Base-by-base conservation (phyloP, 495 filamentous ascomycete species). In the Lophiostoma macrostomum region DNA sequence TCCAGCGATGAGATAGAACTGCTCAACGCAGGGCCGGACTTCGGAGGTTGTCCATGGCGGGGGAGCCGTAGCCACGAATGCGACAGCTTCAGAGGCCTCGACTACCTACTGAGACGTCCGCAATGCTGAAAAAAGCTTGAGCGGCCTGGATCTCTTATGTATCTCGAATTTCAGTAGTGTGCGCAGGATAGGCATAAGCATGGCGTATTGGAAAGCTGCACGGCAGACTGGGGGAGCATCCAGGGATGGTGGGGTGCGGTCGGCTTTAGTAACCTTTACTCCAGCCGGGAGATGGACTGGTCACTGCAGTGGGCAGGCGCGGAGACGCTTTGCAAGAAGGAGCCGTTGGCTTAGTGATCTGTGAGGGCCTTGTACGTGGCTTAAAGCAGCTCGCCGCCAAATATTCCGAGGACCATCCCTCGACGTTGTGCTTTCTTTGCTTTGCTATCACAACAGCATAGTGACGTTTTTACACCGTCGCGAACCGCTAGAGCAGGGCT, bases 261-360 rank as follows among this genome's bases (percentile, higher is more conserved):
- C 57, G 51, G 51, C 57, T 35, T 55, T 52, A 54, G 44, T 39
- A 50, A 43, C 24, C 40, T 50, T 52, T 37, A 29, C 46, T 45
- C 34, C 45, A 50, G 55, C 27, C 57, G 57, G 56, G 45, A n/a
- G n/a, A n/a, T n/a, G n/a, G n/a, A n/a, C n/a, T n/a, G 52, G 20
- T 48, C 39, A 25, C 29, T 18, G 20, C 14, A 6, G 28, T 43
- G 16, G 44, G 27, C 50, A 35, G 56, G 35, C 19, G 50, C 58
- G 58, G 58, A 56, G 58, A 61, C 56, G 58, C 58, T 61, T 61
- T 61, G 51, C 29, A 61, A 61, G 58, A 61, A 30, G 29, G 5
- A n/a, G n/a, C n/a, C 30, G 18, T 19, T 23, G 41, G 58, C 58
- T 61, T 61, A 61, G 58, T 61, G 58, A 61, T 60, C 41, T 34